Evolutionary conservation across 2,329 filamentous ascomycete genomes (phyloP).

Genomic region (Hypocreales sp.): DNA sequence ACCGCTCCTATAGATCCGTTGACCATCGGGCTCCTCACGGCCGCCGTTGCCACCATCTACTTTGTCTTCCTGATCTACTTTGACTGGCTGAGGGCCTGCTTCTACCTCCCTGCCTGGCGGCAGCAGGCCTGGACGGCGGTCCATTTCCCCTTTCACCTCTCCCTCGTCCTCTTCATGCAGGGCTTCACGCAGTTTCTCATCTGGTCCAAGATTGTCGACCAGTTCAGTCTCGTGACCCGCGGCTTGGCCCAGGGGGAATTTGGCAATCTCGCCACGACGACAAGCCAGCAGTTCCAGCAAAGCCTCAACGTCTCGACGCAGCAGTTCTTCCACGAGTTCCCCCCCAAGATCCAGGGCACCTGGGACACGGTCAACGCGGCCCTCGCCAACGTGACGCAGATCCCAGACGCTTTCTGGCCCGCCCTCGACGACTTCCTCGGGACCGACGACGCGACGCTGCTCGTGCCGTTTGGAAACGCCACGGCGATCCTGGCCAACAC

Average conservation of each 20-base stretch:
- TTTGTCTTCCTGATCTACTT: slow-evolving; percentile 33
- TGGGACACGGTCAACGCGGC: slow-evolving; percentile 8
- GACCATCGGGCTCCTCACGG: slow-evolving; percentile 24
- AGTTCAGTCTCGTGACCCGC: slow-evolving; percentile 7
- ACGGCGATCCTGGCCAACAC: slow-evolving; percentile 2
- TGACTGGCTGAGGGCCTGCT: slow-evolving; percentile 48
- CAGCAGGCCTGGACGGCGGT: slow-evolving; percentile 43
- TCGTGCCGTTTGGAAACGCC: too few species aligned
- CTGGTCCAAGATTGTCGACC: slow-evolving; percentile 24
- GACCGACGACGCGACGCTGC: slow-evolving; percentile 3
- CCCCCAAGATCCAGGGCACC: slow-evolving; percentile 9
- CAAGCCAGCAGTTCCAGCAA: slow-evolving; percentile 7
- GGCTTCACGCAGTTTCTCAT: slow-evolving; percentile 41
- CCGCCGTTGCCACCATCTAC: slow-evolving; percentile 25
- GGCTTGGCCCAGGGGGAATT: slow-evolving; percentile 4
- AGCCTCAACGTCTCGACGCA: slow-evolving; percentile 5
- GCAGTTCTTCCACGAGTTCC: slow-evolving; percentile 12
- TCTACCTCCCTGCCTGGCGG: slow-evolving; percentile 35
- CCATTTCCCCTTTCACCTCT: slow-evolving; percentile 49
- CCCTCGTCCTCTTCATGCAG: slow-evolving; percentile 48
- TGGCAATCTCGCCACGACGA: slow-evolving; percentile 5
- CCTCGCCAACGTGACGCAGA: slow-evolving; percentile 11
- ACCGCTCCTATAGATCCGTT: slow-evolving; percentile 15
- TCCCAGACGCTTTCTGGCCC: slow-evolving; percentile 14
- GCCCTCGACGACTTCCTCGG: slow-evolving; percentile 2